These are phyloP conservation scores for Croton laevigatus DNA, from an alignment of 441 rosid genomes.

Conservation along the genomic window DNA sequence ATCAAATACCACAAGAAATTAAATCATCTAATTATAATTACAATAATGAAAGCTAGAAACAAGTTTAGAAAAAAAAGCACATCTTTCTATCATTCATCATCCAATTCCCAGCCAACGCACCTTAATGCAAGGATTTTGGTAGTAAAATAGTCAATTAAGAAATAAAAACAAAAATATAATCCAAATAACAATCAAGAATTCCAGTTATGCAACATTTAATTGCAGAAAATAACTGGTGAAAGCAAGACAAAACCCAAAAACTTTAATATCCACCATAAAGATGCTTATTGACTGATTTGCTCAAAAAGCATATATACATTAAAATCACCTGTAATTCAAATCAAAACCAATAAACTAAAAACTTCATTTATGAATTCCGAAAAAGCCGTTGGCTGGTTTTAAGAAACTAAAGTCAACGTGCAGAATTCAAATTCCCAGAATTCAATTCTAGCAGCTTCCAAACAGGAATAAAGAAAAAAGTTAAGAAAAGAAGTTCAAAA, in stretches of 20 bases:
- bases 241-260: background rate
- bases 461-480: background rate
- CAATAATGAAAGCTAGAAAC: background rate
- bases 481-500: background rate
- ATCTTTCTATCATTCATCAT: background rate
- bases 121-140: background rate
- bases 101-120: background rate
- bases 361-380: conserved; percentile 16
- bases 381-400: background rate
- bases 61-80: background rate
- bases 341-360: background rate
- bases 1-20: background rate
- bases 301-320: too few species aligned
- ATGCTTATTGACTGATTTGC: too few species aligned
- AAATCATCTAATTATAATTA: background rate
- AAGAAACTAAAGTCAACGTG: conserved; percentile 15
- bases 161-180: background rate
- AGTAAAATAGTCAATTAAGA: background rate
- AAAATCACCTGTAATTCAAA: background rate
- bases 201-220: background rate
- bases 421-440: conserved; percentile 1
- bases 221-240: background rate
- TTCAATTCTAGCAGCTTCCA: background rate
- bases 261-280: background rate
- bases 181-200: conserved; percentile 1